phyloP scores from a whole-genome alignment of 805 yeast species.

The Candida nemodendra region DNA sequence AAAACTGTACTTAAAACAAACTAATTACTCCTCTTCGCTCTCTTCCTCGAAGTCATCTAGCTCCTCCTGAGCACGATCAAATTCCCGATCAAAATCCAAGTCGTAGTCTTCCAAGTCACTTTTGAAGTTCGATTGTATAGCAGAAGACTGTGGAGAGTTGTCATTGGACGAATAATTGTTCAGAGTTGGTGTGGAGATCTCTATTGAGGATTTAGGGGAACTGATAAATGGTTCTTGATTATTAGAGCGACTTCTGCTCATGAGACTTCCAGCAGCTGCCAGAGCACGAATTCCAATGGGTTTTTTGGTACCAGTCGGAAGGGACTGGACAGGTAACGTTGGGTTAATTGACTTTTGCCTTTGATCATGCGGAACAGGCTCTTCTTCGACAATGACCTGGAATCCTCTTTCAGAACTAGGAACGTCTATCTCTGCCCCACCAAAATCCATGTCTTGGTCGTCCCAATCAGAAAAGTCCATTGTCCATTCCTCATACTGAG shows the following conservation, averaged over 20 bases:
- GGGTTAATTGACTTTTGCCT: neutral
- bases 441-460: slow-evolving; percentile 18
- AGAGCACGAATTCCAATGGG: slow-evolving; percentile 21
- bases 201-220: slow-evolving; percentile 1
- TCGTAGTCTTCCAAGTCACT: slow-evolving; percentile 14
- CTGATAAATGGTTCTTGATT: neutral
- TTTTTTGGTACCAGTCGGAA: slow-evolving; percentile 2
- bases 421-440: neutral
- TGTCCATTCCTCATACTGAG: slow-evolving; percentile 21
- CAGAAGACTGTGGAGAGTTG: slow-evolving; percentile 4
- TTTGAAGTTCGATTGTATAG: too few species aligned
- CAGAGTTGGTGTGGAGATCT: slow-evolving; percentile 9
- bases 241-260: slow-evolving; percentile 5
- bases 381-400: slow-evolving; percentile 25
- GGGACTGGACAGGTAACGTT: neutral
- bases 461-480: slow-evolving; percentile 29
- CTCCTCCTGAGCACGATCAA: slow-evolving; percentile 25
- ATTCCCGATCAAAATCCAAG: slow-evolving; percentile 24
- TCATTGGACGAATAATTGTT: slow-evolving; percentile 8
- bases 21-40: slow-evolving; percentile 30
- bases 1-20: too few species aligned
- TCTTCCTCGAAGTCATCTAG: slow-evolving; percentile 21
- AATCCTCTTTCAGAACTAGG: slow-evolving; percentile 12
- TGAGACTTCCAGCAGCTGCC: slow-evolving; percentile 18
- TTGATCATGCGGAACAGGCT: slow-evolving; percentile 13